Evolutionary conservation across 2,329 filamentous ascomycete genomes (phyloP), one percentile per base, ranked within the genome.

Genomic region (Aspergillus sp.): DNA sequence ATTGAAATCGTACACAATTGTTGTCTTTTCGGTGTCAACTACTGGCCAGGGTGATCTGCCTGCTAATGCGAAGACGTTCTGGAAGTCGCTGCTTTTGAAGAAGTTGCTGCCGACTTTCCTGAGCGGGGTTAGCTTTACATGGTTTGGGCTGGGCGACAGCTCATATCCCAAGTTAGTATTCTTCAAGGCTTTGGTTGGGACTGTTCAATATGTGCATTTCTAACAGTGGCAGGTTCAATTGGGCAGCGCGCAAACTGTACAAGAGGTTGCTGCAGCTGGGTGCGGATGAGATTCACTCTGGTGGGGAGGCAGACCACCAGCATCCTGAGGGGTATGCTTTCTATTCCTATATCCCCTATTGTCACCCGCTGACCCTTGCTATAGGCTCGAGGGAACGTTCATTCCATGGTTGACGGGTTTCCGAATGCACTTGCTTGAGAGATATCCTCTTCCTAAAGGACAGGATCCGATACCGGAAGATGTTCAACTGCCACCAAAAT

Each of bases 41-140:
- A 96, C 95, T 0, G 95, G 95, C 5, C 93, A 99, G 76, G 95
- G 95, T 6, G 93, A 98, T 63, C 84, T 98, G 70, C 95, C 95
- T 2, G 85, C 85, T 56, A 98, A 98, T 79, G 87, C 90, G 3
- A 82, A 86, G 44, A 78, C 77, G 1, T 93, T 99, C 70, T 99
- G 95, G 95, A 91, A 85, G 70, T 89, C 86, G 59, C 81, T 99
- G 39, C 80, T 96, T 17, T 84, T 91, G 64, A 92, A 90, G 73
- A 90, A 86, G 65, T 82, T 99, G 27, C 85, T 88, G 12, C 81
- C 87, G 3, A 85, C 83, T 15, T 93, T 88, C 66, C 79, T 99
- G 40, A 71, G 79, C 39, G 81, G 83, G 35, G 78, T 96, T 61
- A 82, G 79, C 1, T 98, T 96, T 75, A 88, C 90, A 3, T 90